Base-by-base conservation (phyloP, 164 flowering plant species). In the Berberis vulgaris region DNA sequence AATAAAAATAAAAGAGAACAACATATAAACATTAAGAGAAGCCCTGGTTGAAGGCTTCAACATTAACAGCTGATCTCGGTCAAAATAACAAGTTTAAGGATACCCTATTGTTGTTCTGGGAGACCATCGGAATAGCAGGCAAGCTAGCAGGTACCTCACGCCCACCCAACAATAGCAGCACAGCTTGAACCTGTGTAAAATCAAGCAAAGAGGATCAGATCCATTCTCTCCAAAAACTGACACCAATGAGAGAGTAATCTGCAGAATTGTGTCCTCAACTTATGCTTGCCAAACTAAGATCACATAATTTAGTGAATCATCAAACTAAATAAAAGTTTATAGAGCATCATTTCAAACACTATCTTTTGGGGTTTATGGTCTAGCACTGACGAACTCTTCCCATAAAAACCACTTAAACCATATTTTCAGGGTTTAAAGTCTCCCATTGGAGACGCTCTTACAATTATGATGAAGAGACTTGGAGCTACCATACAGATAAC, bases 111-210 rank as follows among this genome's bases (percentile, higher is more conserved):
- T 69, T 81, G 52, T 75, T 80, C 42, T 71, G 61, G 9, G 64
- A 13, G 11, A 62, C 7, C 38, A 55, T 49, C 9, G 72, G 50
- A 8, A 72, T 5, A 7, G 70, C 54, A 13, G 76, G 61, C 26
- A 62, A 42, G 41, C 57, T 46, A 62, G 76, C 65, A 72, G 85
- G 71, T 45, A 83, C 55, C 71, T 85, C 89, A 61, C 82, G 80
- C 6, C 89, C 89, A 2, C 93, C 93, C 61, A 89, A 68, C 59
- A 87, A 70, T 72, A 85, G 72, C n/a, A 89, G 75, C 55, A 83
- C 88, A 2, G 86, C 81, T 74, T 87, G 87, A 49, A 89, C 89
- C 93, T 87, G 78, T 47, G 38, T 67, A 13, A 41, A 45, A 49
- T 41, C 26, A 55, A 4, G 49, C 45, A 62, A 12, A 57, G 26